Base-by-base conservation (phyloP, 2,329 filamentous ascomycete genomes). In the Colletotrichum tofieldiae region DNA sequence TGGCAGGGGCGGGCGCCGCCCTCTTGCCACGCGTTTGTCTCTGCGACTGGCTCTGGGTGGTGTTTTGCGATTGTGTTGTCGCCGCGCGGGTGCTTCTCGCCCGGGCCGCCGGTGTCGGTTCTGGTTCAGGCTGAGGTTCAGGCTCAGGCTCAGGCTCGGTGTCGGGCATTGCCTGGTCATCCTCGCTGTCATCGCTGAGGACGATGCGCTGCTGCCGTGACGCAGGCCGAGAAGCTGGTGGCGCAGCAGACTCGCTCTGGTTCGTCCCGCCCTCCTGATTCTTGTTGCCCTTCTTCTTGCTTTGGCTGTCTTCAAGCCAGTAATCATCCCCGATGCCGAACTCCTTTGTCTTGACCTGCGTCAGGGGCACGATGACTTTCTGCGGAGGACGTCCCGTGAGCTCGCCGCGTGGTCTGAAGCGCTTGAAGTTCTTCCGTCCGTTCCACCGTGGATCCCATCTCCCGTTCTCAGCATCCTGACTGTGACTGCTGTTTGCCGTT, bases 371-470 rank as follows among this genome's bases (percentile, higher is more conserved):
- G 49, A 97, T 93, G 43, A 93, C 84, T 66, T 83, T 84, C 37
- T 84, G 81, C 1, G 82, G 80, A 3, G 82, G 80, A 20, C 87
- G 80, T 7, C 87, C 84, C 2, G 77, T 74, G 7, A 75, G 75
- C 26, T 88, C 88, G 32, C 89, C 91, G 65, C 89, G 86, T 66
- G 86, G 87, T 29, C 88, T 87, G 78, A 99, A 99, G 77, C 91
- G 93, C 81, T 99, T 99, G 84, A 98, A 99, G 79, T 99, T 98
- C 82, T 94, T 96, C 54, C 96, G 89, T 0, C 96, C 96, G 79
- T 98, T 97, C 96, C 96, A 99, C 49, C 87, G 88, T 0, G 94
- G 91, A 75, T 98, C 90, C 95, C 96, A 98, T 51, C 94, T 88
- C 6, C 87, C 86, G 54, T 86, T 84, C 1, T 83, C 85, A 55